Percentiles rank a stretch among this genome's conserved stretches.
Evolutionary conservation across 345 rosid species (phyloP).

Genomic region (Eucalyptus erythrocorys): DNA sequence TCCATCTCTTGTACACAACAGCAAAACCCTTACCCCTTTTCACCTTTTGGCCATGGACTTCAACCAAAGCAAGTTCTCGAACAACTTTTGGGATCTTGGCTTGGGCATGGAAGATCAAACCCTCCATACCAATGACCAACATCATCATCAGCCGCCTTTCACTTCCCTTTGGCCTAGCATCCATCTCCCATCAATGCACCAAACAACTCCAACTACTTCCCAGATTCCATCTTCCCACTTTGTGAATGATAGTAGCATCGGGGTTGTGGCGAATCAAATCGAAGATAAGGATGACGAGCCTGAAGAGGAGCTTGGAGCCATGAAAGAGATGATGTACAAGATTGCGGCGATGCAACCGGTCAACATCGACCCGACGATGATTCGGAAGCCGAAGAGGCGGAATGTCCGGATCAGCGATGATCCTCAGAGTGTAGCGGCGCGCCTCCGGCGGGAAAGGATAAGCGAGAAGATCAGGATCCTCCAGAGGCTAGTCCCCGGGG

Average conservation of each 20-base stretch:
- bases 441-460: constrained; percentile 82
- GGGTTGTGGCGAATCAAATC: background rate
- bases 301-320: constrained; percentile 72
- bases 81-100: constrained; percentile 1
- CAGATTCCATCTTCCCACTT: background rate
- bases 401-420: constrained; percentile 88
- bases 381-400: constrained; percentile 71
- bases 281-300: constrained; percentile 44
- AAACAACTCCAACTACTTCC: background rate
- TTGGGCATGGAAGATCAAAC: background rate
- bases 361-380: constrained; percentile 75
- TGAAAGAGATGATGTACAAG: constrained; percentile 97
- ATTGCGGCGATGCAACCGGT: constrained; percentile 96
- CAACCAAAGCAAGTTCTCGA: constrained; percentile 23
- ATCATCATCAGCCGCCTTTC: constrained; percentile 8
- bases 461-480: constrained; percentile 90
- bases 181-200: background rate
- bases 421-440: constrained; percentile 96
- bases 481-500: constrained; percentile 91
- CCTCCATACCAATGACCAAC: constrained; percentile 3
- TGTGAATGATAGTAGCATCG: background rate
- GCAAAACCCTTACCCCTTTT: background rate
- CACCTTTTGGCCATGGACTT: constrained; percentile 20
- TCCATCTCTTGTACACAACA: background rate
- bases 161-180: background rate